These are phyloP conservation scores for Tuber aestivum DNA, from an alignment of 495 filamentous ascomycete genomes.

Conservation along the genomic window DNA sequence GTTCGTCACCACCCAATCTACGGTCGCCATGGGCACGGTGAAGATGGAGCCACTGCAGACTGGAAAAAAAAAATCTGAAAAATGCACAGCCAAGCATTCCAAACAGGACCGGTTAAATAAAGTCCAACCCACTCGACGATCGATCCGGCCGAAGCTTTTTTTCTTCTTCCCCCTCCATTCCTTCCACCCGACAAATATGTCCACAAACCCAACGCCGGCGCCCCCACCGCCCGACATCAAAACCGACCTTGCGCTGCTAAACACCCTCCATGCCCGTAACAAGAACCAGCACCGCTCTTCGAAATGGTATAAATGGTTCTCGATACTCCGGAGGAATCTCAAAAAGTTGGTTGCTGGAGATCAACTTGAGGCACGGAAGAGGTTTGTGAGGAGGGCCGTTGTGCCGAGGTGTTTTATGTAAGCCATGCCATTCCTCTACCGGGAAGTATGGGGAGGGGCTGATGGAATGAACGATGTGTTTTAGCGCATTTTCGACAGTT, in stretches of 20 bases:
- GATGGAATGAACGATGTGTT: slow-evolving; percentile 2
- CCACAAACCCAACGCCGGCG: slow-evolving; percentile 21
- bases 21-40: neutral
- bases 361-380: slow-evolving; percentile 32
- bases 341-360: slow-evolving; percentile 47
- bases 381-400: slow-evolving; percentile 31
- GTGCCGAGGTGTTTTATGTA: slow-evolving; percentile 35
- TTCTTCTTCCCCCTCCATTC: neutral
- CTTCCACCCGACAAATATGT: neutral
- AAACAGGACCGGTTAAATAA: neutral
- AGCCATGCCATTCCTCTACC: slow-evolving; percentile 1
- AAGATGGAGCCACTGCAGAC: neutral
- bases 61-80: neutral
- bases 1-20: neutral
- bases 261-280: slow-evolving; percentile 68
- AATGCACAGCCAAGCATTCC: neutral
- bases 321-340: slow-evolving; percentile 59
- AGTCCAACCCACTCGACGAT: neutral
- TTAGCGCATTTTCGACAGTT: slow-evolving; percentile 62
- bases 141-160: neutral
- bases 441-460: too few relatives aligned
- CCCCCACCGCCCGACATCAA: slow-evolving; percentile 30
- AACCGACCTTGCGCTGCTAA: slow-evolving; percentile 49
- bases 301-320: slow-evolving; percentile 68
- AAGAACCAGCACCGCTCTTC: slow-evolving; percentile 69